phyloP scores from a whole-genome alignment of 768 basidiomycete genomes.

The Leccinum boreale region DNA sequence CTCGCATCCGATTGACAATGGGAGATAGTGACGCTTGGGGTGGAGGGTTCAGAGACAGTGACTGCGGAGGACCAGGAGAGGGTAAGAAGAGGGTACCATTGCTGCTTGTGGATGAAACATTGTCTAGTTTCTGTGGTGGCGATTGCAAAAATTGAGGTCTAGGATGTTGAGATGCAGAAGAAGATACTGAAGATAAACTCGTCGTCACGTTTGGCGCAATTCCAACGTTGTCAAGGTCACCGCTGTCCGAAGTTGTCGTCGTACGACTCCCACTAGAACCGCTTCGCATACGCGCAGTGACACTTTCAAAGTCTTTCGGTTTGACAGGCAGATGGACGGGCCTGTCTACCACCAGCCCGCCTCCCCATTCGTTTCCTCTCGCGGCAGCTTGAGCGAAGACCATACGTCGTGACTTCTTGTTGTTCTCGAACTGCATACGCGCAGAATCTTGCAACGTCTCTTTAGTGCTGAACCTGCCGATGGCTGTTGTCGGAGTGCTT shows the following conservation, averaged over 20 bases:
- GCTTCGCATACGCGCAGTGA: conserved; percentile 62
- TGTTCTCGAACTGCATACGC: conserved; percentile 72
- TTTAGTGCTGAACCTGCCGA: conserved; percentile 60
- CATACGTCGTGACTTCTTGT: conserved; percentile 69
- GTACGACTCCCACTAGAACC: conserved; percentile 80
- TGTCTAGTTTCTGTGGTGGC: conserved; percentile 37
- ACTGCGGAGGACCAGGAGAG: conserved; percentile 36
- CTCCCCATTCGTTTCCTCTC: conserved; percentile 60
- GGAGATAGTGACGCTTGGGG: conserved; percentile 60
- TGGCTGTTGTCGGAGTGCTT: conserved; percentile 4
- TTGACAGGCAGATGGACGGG: conserved; percentile 48
- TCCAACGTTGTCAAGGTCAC: conserved; percentile 51
- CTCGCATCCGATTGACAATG: conserved; percentile 75
- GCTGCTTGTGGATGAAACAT: conserved; percentile 31
- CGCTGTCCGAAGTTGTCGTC: conserved; percentile 72
- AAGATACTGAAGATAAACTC: conserved; percentile 57
- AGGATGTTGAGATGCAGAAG: conserved; percentile 58
- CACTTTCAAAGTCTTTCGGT: conserved; percentile 37
- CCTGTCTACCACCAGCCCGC: conserved; percentile 37
- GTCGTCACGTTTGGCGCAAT: conserved; percentile 38
- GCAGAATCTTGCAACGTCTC: conserved; percentile 82
- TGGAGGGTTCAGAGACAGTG: conserved; percentile 35
- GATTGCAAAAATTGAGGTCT: conserved; percentile 39
- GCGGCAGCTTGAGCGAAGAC: conserved; percentile 73
- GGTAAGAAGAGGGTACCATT: conserved; percentile 37